These are phyloP conservation scores for Tulasnella sp. DNA, from an alignment of 768 basidiomycete species.

Conservation along the genomic window DNA sequence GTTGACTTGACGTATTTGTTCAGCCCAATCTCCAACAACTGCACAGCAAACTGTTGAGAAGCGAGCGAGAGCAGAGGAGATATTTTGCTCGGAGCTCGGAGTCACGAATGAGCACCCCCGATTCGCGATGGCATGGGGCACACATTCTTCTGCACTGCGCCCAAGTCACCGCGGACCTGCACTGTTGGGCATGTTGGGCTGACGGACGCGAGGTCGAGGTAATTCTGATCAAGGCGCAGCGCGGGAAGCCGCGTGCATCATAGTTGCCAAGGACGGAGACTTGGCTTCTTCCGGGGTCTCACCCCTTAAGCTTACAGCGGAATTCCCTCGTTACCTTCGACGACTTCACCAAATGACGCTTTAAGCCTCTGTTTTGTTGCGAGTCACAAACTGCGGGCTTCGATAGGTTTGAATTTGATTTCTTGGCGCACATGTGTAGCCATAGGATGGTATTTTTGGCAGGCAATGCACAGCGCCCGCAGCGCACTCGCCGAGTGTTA, in stretches of 20 bases:
- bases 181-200: neutral
- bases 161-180: too few relatives aligned
- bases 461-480: neutral
- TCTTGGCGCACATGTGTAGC: neutral
- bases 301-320: neutral
- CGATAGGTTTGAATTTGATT: neutral
- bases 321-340: neutral
- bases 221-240: neutral
- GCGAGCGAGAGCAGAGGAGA: too few relatives aligned
- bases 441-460: neutral
- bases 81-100: too few relatives aligned
- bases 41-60: too few relatives aligned
- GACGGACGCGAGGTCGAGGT: neutral
- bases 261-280: neutral
- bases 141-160: neutral
- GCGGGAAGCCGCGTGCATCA: neutral
- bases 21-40: too few relatives aligned
- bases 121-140: neutral
- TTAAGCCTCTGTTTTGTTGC: neutral
- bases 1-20: too few relatives aligned
- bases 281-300: neutral
- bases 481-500: neutral
- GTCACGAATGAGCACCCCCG: too few relatives aligned
- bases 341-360: neutral
- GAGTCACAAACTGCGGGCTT: conserved; percentile 5